Percentiles rank a stretch among this genome's conserved stretches.
These are phyloP conservation scores for Chiua virens DNA, from an alignment of 768 basidiomycete species.

Conservation along the genomic window DNA sequence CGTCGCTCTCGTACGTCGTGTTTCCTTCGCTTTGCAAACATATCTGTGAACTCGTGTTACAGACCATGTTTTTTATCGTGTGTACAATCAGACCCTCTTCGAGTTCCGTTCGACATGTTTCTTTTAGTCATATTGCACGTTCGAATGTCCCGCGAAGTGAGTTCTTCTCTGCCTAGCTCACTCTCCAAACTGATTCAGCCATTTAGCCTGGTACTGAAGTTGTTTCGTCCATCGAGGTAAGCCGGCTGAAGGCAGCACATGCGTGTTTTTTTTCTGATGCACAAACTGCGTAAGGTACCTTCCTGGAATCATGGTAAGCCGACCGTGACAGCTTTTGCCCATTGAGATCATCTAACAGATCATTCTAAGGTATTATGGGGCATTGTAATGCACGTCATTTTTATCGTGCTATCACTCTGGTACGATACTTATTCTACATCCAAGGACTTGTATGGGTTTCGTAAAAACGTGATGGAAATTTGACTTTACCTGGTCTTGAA, in stretches of 20 bases:
- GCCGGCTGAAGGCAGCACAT: neutral
- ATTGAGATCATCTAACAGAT: neutral
- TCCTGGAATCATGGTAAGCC: conserved; percentile 58
- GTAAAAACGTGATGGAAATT: conserved; percentile 52
- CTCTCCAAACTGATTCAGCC: neutral
- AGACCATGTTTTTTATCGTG: conserved; percentile 76
- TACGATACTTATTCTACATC: neutral
- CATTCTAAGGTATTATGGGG: conserved; percentile 60
- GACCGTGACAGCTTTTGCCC: neutral
- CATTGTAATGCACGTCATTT: conserved; percentile 47
- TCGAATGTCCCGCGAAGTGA: conserved; percentile 72
- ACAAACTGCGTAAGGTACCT: conserved; percentile 47
- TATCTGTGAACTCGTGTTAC: neutral
- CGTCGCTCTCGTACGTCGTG: conserved; percentile 54
- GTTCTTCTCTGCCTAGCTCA: neutral
- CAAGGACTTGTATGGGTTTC: conserved; percentile 63
- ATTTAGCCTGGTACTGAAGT: conserved; percentile 47
- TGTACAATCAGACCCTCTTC: conserved; percentile 16
- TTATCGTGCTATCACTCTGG: neutral
- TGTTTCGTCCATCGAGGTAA: conserved; percentile 62
- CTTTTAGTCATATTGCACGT: conserved; percentile 33
- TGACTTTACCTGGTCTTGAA: neutral
- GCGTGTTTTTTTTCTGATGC: neutral
- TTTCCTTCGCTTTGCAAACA: neutral
- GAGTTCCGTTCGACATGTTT: neutral